A percentile compares a stretch with the other conserved stretches of the same genome.
phyloP scores from a whole-genome alignment of 2,329 filamentous ascomycete species.

The Fonsecaea multimorphosa region DNA sequence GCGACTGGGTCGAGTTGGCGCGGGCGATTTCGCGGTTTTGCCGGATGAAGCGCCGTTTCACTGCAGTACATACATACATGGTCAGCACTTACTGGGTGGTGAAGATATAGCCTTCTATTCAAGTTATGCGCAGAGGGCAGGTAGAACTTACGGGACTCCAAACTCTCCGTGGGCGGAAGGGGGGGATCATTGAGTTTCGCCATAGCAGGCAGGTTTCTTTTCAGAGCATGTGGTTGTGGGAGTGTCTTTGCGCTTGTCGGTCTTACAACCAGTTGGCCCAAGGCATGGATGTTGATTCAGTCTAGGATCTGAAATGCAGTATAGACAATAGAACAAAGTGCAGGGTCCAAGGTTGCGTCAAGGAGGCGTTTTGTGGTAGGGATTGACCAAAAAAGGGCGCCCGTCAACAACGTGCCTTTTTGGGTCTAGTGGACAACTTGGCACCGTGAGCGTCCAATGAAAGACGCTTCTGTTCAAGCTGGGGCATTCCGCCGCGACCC shows the following conservation, averaged over 20 bases:
- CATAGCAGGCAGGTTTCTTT: conserved; percentile 45
- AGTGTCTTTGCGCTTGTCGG: background rate
- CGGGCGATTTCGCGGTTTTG: conserved; percentile 71
- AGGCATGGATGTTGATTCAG: background rate
- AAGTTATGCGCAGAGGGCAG: background rate
- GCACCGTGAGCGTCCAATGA: background rate
- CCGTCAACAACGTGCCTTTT: conserved; percentile 18
- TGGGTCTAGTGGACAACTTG: background rate
- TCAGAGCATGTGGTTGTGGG: background rate
- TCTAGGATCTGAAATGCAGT: background rate
- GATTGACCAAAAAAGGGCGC: conserved; percentile 7
- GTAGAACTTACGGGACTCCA: conserved; percentile 57
- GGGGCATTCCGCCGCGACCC: conserved; percentile 1
- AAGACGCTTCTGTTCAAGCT: background rate
- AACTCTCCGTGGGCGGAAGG: conserved; percentile 50
- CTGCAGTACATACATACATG: too few relatives aligned
- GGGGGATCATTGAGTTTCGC: conserved; percentile 57
- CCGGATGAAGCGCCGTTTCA: conserved; percentile 68
- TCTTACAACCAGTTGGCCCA: background rate
- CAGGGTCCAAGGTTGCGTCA: background rate
- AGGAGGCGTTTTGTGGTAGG: background rate
- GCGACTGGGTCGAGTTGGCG: conserved; percentile 68
- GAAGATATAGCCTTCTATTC: too few relatives aligned
- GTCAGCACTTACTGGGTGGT: too few relatives aligned
- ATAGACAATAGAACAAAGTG: conserved; percentile 13